A percentile compares a stretch with the other conserved stretches of the same genome.
Evolutionary conservation across 345 rosid species (phyloP).

Genomic region (Odontarrhena argentea): DNA sequence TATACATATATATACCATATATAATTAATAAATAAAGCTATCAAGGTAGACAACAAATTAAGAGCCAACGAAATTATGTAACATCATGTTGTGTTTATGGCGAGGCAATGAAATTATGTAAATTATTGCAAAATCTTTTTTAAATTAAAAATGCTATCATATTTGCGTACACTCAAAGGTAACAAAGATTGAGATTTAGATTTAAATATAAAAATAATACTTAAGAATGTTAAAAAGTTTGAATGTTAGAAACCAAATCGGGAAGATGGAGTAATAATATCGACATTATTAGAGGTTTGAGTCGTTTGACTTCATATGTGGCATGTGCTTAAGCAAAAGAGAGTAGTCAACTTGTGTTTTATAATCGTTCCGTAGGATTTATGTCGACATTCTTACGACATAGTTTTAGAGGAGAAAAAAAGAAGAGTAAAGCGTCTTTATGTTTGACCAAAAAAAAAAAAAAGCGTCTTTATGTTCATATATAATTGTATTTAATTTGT

Average conservation of each 20-base stretch:
- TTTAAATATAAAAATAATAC: not conserved
- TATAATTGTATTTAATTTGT: not conserved
- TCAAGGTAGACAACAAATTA: too few species aligned
- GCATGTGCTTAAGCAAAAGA: slow-evolving; percentile 15
- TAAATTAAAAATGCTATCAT: not conserved
- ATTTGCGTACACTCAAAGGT: slow-evolving; percentile 10
- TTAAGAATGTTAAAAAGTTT: not conserved
- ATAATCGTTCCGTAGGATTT: slow-evolving; percentile 19
- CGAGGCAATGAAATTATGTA: too few species aligned
- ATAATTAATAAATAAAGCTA: too few species aligned
- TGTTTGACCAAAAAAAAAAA: too few species aligned
- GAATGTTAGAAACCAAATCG: not conserved
- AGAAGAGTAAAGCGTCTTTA: slow-evolving; percentile 31
- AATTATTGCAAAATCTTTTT: not conserved
- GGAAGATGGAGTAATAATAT: slow-evolving; percentile 31
- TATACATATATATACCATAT: too few species aligned
- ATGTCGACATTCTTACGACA: slow-evolving; percentile 45
- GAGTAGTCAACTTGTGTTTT: slow-evolving; percentile 16
- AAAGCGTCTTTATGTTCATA: slow-evolving; percentile 24
- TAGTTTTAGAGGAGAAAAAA: not conserved
- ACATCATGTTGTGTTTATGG: too few species aligned
- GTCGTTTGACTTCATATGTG: slow-evolving; percentile 27
- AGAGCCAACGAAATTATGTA: too few species aligned
- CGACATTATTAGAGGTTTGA: slow-evolving; percentile 26
- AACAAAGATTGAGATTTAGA: slow-evolving; percentile 1